Percentiles rank a stretch among this genome's conserved stretches.
phyloP scores from a whole-genome alignment of 331 rosid species.

The Ulmus americana region DNA sequence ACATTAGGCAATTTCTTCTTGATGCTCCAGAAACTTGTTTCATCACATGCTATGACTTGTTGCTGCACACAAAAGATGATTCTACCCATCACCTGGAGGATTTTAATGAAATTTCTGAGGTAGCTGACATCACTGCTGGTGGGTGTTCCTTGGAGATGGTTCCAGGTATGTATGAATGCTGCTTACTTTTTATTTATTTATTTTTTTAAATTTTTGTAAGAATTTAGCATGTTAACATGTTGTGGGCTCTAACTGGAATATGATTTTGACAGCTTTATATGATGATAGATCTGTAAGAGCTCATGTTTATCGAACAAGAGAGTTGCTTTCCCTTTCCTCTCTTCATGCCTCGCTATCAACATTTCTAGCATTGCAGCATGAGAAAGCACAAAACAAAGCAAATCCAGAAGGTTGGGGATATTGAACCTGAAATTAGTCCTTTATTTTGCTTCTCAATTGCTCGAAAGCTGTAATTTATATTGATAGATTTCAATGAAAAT shows the following conservation, averaged over 20 bases:
- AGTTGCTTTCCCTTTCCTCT: conserved; percentile 81
- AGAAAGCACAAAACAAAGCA: conserved; percentile 55
- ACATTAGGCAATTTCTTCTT: conserved; percentile 89
- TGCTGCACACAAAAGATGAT: conserved; percentile 80
- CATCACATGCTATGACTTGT: conserved; percentile 89
- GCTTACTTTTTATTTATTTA: conserved; percentile 3
- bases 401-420: conserved; percentile 59
- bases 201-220: background rate
- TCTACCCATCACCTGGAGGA: conserved; percentile 78
- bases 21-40: conserved; percentile 98
- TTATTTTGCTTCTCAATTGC: conserved; percentile 3
- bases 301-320: conserved; percentile 90
- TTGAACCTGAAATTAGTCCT: conserved; percentile 5
- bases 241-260: conserved; percentile 29
- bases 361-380: conserved; percentile 87
- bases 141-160: conserved; percentile 98
- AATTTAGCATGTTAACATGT: background rate
- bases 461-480: background rate
- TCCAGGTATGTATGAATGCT: conserved; percentile 52
- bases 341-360: conserved; percentile 91
- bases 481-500: background rate
- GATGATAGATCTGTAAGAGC: conserved; percentile 99
- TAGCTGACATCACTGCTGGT: conserved; percentile 94
- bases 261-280: conserved; percentile 69
- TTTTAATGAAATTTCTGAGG: conserved; percentile 90